phyloP scores from a whole-genome alignment of 192 early-diverging fungal genomes.

The Jimgerdemannia lactiflua region DNA sequence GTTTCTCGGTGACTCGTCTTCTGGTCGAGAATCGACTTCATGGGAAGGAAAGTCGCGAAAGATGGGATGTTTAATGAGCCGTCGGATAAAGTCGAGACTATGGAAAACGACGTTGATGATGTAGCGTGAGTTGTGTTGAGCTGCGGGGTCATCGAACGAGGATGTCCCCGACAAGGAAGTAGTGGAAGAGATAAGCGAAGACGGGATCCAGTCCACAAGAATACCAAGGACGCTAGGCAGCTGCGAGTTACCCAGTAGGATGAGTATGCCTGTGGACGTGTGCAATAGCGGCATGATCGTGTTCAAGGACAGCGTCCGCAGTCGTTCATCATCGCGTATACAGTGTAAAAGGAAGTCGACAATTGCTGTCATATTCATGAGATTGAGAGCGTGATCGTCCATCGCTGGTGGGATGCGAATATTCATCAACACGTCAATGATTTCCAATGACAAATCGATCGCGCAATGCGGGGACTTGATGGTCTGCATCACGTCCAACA shows the following conservation, averaged over 20 bases:
- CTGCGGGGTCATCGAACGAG: not conserved
- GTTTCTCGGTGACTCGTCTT: not conserved
- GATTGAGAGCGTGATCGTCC: not conserved
- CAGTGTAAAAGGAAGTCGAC: not conserved
- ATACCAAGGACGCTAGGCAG: not conserved
- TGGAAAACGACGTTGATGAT: not conserved
- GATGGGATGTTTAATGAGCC: not conserved
- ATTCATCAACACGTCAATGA: not conserved
- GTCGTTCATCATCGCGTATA: not conserved
- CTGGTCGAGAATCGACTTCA: not conserved
- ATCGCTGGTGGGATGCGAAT: not conserved
- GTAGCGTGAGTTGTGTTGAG: not conserved
- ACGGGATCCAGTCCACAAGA: not conserved
- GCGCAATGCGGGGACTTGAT: constrained; percentile 1
- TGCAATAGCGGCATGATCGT: not conserved
- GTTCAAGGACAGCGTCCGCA: not conserved
- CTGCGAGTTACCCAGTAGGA: not conserved
- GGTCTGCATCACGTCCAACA: constrained; percentile 12
- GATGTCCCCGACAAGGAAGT: not conserved
- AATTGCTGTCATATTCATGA: not conserved
- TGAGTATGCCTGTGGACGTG: not conserved
- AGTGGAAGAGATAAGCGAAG: not conserved
- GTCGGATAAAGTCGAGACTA: not conserved
- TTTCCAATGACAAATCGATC: constrained; percentile 20
- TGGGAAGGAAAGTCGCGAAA: not conserved